Conservation (phyloP, 2,329 filamentous ascomycete genomes). For the Sporothrix sp. region DNA sequence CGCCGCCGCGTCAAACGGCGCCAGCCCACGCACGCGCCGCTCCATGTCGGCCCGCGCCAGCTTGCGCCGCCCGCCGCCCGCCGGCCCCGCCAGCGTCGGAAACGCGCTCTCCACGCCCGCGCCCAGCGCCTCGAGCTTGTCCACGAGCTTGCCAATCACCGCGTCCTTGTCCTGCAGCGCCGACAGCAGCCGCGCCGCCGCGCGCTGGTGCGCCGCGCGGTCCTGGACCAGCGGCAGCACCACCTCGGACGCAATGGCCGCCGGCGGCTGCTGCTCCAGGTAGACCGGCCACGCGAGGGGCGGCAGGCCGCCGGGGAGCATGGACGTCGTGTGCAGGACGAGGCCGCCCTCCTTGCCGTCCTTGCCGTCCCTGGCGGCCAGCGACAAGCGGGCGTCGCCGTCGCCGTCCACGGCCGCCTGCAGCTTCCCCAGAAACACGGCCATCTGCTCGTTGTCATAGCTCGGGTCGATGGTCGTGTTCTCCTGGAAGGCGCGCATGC, state of each 20-base stretch:
- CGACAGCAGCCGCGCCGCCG: conserved; percentile 35
- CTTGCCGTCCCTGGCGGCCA: conserved; percentile 8
- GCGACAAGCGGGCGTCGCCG: conserved; percentile 23
- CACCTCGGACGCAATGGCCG: conserved; percentile 37
- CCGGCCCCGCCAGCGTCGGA: conserved; percentile 27
- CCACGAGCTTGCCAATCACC: conserved; percentile 39
- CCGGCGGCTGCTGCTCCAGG: conserved; percentile 37
- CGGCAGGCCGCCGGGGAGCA: conserved; percentile 52
- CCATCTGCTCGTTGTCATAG: conserved; percentile 57
- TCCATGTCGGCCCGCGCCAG: conserved; percentile 35
- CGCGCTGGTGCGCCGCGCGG: conserved; percentile 30
- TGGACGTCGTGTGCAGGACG: conserved; percentile 47
- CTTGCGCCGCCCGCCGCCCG: conserved; percentile 33
- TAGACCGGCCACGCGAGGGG: conserved; percentile 57
- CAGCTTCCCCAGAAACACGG: conserved; percentile 56
- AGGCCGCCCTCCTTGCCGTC: conserved; percentile 27
- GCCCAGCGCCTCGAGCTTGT: conserved; percentile 44
- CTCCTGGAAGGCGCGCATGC: conserved; percentile 50
- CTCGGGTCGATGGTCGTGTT: conserved; percentile 65
- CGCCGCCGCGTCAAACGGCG: conserved; percentile 33
- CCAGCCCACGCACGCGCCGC: conserved; percentile 42
- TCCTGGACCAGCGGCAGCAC: conserved; percentile 43
- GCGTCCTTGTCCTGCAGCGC: conserved; percentile 41
- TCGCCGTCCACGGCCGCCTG: conserved; percentile 39
- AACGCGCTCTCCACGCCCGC: conserved; percentile 46